A percentile compares a stretch with the other conserved stretches of the same genome.
These are phyloP conservation scores for Candida chauliodis DNA, from an alignment of 805 yeast genomes.

Conservation along the genomic window DNA sequence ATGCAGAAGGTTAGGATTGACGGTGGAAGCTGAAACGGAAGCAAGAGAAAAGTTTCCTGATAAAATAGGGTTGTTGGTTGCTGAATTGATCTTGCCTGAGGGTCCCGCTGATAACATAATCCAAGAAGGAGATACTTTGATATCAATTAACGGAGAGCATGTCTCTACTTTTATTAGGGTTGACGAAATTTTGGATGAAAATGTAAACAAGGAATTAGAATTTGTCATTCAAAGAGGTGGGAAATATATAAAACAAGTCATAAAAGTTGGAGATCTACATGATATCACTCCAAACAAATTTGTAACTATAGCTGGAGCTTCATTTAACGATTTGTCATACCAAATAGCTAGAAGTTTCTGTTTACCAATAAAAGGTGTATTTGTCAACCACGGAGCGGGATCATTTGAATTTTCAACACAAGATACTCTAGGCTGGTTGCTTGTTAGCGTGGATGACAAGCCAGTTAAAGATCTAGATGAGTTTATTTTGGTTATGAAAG, in stretches of 20 bases:
- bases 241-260: conserved; percentile 43
- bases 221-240: conserved; percentile 76
- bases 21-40: conserved; percentile 64
- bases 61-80: conserved; percentile 77
- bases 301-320: conserved; percentile 81
- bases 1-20: conserved; percentile 81
- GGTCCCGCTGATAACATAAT: conserved; percentile 78
- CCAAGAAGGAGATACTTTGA: conserved; percentile 81
- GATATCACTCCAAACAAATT: conserved; percentile 77
- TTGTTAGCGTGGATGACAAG: conserved; percentile 72
- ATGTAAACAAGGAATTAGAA: conserved; percentile 56
- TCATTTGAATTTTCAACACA: conserved; percentile 60
- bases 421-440: conserved; percentile 73
- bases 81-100: conserved; percentile 74
- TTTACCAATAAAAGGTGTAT: conserved; percentile 82
- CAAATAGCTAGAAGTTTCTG: conserved; percentile 85
- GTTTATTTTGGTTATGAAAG: conserved; percentile 73
- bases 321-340: conserved; percentile 80
- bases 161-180: conserved; percentile 72
- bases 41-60: conserved; percentile 71
- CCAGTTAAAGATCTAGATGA: conserved; percentile 73
- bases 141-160: conserved; percentile 63
- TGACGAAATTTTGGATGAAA: conserved; percentile 77
- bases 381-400: conserved; percentile 71
- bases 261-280: conserved; percentile 73